Conservation (phyloP, 2,329 filamentous ascomycete genomes). For the Apiospora arundinis region DNA sequence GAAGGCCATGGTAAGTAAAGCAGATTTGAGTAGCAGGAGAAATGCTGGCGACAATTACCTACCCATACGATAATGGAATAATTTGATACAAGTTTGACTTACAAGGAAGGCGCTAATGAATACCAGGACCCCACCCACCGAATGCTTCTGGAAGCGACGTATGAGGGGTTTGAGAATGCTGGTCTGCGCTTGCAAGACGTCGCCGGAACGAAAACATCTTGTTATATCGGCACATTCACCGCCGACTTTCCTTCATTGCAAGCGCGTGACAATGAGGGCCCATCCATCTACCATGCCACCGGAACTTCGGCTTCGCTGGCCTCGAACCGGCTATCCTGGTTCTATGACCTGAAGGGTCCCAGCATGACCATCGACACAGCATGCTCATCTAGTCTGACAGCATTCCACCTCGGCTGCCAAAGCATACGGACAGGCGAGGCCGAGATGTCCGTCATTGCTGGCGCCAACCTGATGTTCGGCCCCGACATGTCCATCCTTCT, state of each 20-base stretch:
- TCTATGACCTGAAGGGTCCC: slow-evolving; percentile 39
- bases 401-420: slow-evolving; percentile 41
- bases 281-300: slow-evolving; percentile 3
- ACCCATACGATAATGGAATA: not conserved
- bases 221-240: slow-evolving; percentile 13
- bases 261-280: not conserved
- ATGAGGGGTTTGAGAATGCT: not conserved
- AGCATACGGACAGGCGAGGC: slow-evolving; percentile 38
- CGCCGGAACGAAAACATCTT: not conserved
- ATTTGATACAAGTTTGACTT: not conserved
- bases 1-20: slow-evolving; percentile 9
- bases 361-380: slow-evolving; percentile 41
- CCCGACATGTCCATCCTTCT: slow-evolving; percentile 34
- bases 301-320: slow-evolving; percentile 12
- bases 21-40: too few relatives aligned
- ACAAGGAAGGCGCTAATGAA: not conserved
- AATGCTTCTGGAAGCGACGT: not conserved
- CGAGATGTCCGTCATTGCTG: slow-evolving; percentile 36
- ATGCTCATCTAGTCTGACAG: slow-evolving; percentile 41
- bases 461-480: slow-evolving; percentile 34
- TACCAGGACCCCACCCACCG: not conserved
- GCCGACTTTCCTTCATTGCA: slow-evolving; percentile 3
- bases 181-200: not conserved
- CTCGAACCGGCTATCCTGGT: slow-evolving; percentile 37
- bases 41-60: too few relatives aligned